Percentiles rank a stretch among this genome's conserved stretches.
phyloP scores from a whole-genome alignment of 139 green algal species.

The Diplosphaera chodatii region DNA sequence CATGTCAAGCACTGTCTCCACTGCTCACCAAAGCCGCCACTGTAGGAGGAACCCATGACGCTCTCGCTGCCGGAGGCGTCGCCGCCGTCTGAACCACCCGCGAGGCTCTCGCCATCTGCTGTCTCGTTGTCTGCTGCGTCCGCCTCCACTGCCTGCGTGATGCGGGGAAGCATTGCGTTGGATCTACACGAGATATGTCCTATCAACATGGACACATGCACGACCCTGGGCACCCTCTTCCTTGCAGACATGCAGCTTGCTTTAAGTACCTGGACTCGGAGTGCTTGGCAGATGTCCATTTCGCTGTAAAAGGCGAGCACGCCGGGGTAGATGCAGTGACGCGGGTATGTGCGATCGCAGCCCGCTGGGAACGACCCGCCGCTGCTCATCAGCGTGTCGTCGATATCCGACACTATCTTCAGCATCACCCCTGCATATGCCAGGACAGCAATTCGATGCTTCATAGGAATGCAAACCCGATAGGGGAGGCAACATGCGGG shows the following conservation, averaged over 20 bases:
- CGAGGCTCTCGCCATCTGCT: neutral
- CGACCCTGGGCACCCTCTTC: no score
- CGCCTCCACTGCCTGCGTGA: neutral
- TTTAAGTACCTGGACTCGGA: conserved; percentile 3
- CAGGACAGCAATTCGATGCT: neutral
- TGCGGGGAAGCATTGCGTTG: no score
- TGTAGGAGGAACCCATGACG: neutral
- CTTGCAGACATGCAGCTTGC: no score
- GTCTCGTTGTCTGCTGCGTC: neutral
- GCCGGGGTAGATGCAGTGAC: conserved; percentile 45
- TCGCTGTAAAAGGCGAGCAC: conserved; percentile 40
- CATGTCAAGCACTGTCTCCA: neutral
- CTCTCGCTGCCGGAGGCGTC: neutral
- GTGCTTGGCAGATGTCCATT: conserved; percentile 30
- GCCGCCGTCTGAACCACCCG: neutral
- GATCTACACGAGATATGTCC: no score
- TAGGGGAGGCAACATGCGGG: no score
- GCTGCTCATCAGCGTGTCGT: conserved; percentile 57
- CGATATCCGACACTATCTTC: conserved; percentile 54
- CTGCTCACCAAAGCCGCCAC: neutral
- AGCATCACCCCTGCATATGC: conserved; percentile 17
- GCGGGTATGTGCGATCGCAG: conserved; percentile 14
- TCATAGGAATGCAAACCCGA: no score
- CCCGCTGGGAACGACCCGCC: conserved; percentile 37
- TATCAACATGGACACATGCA: neutral